Base-by-base conservation (phyloP, 1,139 yeast genomes). In the Kurtzmaniella quercitrusa region DNA sequence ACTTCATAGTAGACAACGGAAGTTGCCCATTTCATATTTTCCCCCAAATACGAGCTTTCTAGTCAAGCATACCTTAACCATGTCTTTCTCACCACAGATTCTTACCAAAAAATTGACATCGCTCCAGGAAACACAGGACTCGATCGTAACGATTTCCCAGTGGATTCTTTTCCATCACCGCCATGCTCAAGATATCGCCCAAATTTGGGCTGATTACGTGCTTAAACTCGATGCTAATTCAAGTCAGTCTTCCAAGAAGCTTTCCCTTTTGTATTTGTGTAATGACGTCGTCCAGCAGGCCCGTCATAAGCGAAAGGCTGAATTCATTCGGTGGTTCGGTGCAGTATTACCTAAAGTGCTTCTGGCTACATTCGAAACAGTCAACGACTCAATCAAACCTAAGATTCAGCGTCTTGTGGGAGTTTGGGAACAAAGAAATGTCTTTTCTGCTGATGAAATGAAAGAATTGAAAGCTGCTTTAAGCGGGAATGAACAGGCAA, bases 221-320 rank as follows among this genome's bases (percentile, higher is more conserved):
- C 46, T 60, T 42, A 14, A 50, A 49, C 43, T 42, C 17, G 36
- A 45, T 28, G 20, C 44, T 19, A 44, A 50, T 28, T 45, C 56
- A 20, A 43, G 56, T 36, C 63, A 71, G 12, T 63, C 74, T n/a
- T 54, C 64, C 41, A 76, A 80, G 54, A 74, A 74, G 49, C 69
- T 88, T 42, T 72, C 84, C 2, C 60, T 85, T 43, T 69, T 88
- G 28, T 88, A 88, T 54, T 69, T 88, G 17, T 85, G 88, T 43
- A 88, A 88, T 57, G 96, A 88, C 53, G 84, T 88, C 20, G 85
- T 87, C 1, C 96, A 88, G 60, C 87, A 86, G 56, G 81, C 93
- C 2, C 72, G 84, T 44, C 83, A 85, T 38, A 80, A 82, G 54
- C 71, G 76, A 49, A 80, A 78, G 53, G 65, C 63, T 2, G 88